Base-by-base conservation (phyloP, 2,329 filamentous ascomycete species). In the Stagonosporopsis chrysanthemi region DNA sequence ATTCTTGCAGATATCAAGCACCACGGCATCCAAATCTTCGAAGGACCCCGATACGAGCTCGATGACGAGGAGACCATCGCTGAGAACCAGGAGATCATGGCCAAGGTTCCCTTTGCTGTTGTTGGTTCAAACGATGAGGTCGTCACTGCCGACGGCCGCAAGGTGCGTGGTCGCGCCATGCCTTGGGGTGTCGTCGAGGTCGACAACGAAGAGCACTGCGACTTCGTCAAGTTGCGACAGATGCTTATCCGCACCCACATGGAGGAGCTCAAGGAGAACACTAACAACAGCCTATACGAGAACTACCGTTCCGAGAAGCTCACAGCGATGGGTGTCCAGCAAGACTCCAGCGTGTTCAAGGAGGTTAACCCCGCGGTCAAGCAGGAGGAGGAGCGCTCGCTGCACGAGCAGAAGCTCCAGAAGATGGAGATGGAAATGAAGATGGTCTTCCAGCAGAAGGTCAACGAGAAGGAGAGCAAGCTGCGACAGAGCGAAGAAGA, bases 391-490 rank as follows among this genome's bases (percentile, higher is more conserved):
- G 95, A 99, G 85, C 92, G 95, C 73, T 89, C 91, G 64, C 85
- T 99, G 69, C 95, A 99, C 86, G 95, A 99, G 83, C 93, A 97
- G 86, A 99, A 99, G 86, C 91, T 99, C 71, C 92, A 94, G 80
- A 99, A 99, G 91, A 99, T 99, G 95, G 95, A 99, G 81, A 88
- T 92, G 75, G 95, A 99, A 81, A 99, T 99, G 95, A 99, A 99
- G 91, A 97, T 97, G 91, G 95, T 99, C 69, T 99, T 99, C 92
- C 95, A 98, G 80, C 95, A 99, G 79, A 99, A 99, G 90, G 95
- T 99, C 29, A 88, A 92, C 67, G 95, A 99, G 81, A 99, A 99
- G 85, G 95, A 99, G 83, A 97, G 92, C 87, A 99, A 99, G 83
- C 84, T 99, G 78, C 96, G 96, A 84, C 95, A 98, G 83, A 97